Percentiles rank a stretch among this genome's conserved stretches.
phyloP scores from a whole-genome alignment of 179 eudicot genomes.

The Gypsophila paniculata region DNA sequence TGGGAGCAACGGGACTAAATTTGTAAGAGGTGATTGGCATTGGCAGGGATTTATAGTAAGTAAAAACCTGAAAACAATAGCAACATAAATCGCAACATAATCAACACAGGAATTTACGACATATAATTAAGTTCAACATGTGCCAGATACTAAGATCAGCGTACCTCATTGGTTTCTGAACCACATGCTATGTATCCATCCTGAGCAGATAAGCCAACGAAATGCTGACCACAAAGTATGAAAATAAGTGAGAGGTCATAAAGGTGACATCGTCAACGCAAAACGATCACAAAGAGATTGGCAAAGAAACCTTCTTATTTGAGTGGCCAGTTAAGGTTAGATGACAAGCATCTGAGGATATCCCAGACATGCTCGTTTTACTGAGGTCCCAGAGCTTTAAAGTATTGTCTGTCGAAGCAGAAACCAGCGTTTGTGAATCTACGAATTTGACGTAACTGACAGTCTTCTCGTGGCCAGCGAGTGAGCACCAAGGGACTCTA shows the following conservation, averaged over 20 bases:
- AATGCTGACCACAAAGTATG: slow-evolving; percentile 33
- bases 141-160: not conserved
- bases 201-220: slow-evolving; percentile 38
- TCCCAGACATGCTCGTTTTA: slow-evolving; percentile 33
- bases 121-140: not conserved
- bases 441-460: slow-evolving; percentile 46
- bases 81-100: not conserved
- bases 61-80: slow-evolving; percentile 32
- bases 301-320: slow-evolving; percentile 37
- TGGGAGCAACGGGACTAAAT: slow-evolving; percentile 51
- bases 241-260: slow-evolving; percentile 10
- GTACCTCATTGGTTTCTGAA: slow-evolving; percentile 49
- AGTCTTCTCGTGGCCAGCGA: slow-evolving; percentile 44
- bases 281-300: slow-evolving; percentile 8
- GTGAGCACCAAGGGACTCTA: slow-evolving; percentile 46
- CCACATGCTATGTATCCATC: slow-evolving; percentile 48
- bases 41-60: slow-evolving; percentile 52
- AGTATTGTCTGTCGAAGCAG: slow-evolving; percentile 48
- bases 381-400: slow-evolving; percentile 44
- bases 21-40: slow-evolving; percentile 63
- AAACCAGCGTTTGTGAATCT: slow-evolving; percentile 37
- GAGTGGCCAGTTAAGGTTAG: slow-evolving; percentile 38
- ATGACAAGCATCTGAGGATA: slow-evolving; percentile 37
- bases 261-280: not conserved
- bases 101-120: not conserved